Conservation (phyloP, 169 alveolate species). For the Plasmodium malariae region DNA sequence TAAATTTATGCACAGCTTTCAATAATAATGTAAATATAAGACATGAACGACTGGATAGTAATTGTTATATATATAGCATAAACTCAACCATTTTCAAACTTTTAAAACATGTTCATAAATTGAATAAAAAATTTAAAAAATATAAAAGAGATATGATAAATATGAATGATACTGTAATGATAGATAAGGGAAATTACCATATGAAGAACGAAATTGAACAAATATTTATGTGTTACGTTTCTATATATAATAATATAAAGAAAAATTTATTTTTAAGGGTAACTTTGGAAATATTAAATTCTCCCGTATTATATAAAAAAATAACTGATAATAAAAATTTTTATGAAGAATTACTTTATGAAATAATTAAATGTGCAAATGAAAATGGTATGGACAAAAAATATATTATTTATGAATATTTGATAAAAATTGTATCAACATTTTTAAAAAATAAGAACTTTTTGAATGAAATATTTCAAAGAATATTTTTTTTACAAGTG, state of each 20-base stretch:
- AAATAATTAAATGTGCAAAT: conserved; percentile 29
- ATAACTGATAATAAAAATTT: conserved; percentile 23
- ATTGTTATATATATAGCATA: conserved; percentile 35
- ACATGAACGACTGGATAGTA: conserved; percentile 54
- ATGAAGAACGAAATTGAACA: conserved; percentile 40
- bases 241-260: conserved; percentile 37
- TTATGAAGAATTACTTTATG: conserved; percentile 44
- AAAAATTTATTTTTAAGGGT: conserved; percentile 54
- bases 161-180: neutral
- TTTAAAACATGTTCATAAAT: conserved; percentile 64
- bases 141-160: neutral
- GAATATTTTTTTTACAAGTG: conserved; percentile 39
- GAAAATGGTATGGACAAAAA: conserved; percentile 27
- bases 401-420: conserved; percentile 31
- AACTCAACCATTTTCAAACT: conserved; percentile 45
- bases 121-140: conserved; percentile 17
- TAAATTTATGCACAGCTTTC: conserved; percentile 54
- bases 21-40: conserved; percentile 46
- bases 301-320: conserved; percentile 22
- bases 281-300: conserved; percentile 37
- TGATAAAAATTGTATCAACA: conserved; percentile 44
- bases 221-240: conserved; percentile 60
- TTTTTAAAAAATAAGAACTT: conserved; percentile 21
- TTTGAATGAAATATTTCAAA: conserved; percentile 38
- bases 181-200: neutral